phyloP scores from a whole-genome alignment of 176 grass and related monocot genomes.

The Oryza glumipatula region DNA sequence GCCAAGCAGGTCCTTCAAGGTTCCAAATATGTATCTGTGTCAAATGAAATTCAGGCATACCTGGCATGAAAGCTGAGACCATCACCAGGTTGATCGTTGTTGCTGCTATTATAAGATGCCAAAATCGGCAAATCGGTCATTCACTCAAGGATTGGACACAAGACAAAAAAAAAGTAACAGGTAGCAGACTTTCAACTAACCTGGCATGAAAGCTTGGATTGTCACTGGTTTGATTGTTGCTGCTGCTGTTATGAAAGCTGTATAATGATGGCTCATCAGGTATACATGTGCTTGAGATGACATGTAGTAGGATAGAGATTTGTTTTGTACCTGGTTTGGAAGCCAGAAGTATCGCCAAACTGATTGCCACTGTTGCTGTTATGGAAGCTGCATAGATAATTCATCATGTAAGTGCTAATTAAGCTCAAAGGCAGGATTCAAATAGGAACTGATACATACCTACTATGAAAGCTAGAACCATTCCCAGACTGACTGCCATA shows the following conservation, averaged over 20 bases:
- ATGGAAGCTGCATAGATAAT: constrained; percentile 34
- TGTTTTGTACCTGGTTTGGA: constrained; percentile 26
- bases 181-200: constrained; percentile 28
- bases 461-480: constrained; percentile 46
- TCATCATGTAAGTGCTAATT: background rate
- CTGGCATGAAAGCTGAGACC: constrained; percentile 64
- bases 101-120: constrained; percentile 22
- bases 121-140: background rate
- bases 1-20: background rate
- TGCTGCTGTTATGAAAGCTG: constrained; percentile 46
- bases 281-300: constrained; percentile 10
- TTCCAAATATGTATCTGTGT: background rate
- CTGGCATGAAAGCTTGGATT: constrained; percentile 31
- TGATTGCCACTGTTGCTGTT: constrained; percentile 33
- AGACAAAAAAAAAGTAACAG: constrained; percentile 34
- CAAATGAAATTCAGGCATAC: constrained; percentile 31
- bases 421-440: constrained; percentile 13
- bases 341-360: constrained; percentile 34
- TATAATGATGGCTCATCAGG: constrained; percentile 21
- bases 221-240: constrained; percentile 27
- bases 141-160: constrained; percentile 18
- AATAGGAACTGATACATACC: constrained; percentile 44
- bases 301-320: constrained; percentile 15
- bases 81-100: constrained; percentile 45
- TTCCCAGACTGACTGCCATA: constrained; percentile 30